Evolutionary conservation across 1,284 basidiomycete species (phyloP).

Genomic region (Marasmius sp.): DNA sequence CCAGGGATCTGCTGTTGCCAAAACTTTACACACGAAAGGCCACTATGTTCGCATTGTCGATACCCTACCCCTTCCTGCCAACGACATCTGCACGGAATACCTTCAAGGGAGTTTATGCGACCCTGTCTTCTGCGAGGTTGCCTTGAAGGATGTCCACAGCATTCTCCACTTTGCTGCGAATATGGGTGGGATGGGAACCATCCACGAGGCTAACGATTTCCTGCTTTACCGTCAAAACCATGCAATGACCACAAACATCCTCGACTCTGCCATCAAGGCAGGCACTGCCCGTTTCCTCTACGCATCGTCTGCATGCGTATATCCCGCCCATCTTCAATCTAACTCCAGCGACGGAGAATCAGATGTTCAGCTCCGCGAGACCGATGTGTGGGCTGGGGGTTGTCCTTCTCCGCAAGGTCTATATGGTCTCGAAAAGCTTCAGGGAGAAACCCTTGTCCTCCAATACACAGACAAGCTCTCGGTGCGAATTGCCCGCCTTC

Average conservation of each 20-base stretch:
- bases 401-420: constrained; percentile 50
- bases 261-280: constrained; percentile 37
- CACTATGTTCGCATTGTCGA: constrained; percentile 46
- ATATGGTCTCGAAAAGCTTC: constrained; percentile 59
- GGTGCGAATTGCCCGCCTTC: constrained; percentile 54
- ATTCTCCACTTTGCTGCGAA: constrained; percentile 59
- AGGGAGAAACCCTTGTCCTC: constrained; percentile 45
- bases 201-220: constrained; percentile 50
- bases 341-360: background rate
- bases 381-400: constrained; percentile 37
- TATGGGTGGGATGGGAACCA: constrained; percentile 65
- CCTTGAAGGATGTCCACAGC: constrained; percentile 36
- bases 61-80: constrained; percentile 25
- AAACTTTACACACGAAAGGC: constrained; percentile 31
- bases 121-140: constrained; percentile 34
- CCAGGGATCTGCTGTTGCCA: constrained; percentile 51
- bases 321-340: constrained; percentile 45
- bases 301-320: constrained; percentile 61
- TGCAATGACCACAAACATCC: constrained; percentile 46
- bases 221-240: constrained; percentile 51
- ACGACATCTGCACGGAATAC: constrained; percentile 34
- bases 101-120: constrained; percentile 49
- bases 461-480: constrained; percentile 33
- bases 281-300: constrained; percentile 48
- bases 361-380: constrained; percentile 47